Percentiles rank a stretch among this genome's conserved stretches.
Conservation (phyloP, 257 asterid genomes). For the Solanum chilense region DNA sequence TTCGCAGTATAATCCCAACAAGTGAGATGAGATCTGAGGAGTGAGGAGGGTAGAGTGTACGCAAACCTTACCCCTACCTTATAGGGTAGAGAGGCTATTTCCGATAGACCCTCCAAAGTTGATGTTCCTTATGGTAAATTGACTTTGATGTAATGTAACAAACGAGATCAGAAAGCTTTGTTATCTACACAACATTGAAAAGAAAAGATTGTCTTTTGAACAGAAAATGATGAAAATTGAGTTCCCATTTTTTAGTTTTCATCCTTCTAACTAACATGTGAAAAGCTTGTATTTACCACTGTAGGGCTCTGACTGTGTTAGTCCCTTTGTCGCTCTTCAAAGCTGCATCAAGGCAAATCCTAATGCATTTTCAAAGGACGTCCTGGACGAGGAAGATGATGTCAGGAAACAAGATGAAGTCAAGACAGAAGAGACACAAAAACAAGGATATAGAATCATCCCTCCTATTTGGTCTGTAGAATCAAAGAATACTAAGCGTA, state of each 20-base stretch:
- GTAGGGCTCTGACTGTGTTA: slow-evolving; percentile 69
- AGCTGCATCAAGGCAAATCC: slow-evolving; percentile 76
- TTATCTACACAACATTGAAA: not conserved
- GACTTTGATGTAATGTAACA: not conserved
- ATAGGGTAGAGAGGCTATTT: not conserved
- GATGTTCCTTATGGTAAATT: not conserved
- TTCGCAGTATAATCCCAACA: not conserved
- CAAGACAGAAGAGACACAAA: slow-evolving; percentile 22
- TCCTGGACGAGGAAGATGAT: slow-evolving; percentile 39
- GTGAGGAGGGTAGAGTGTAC: not conserved
- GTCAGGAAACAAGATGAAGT: not conserved
- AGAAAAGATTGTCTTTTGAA: not conserved
- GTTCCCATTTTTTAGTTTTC: not conserved
- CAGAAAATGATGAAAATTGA: not conserved
- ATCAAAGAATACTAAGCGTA: slow-evolving; percentile 24
- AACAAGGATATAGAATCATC: slow-evolving; percentile 23
- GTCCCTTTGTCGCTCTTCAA: slow-evolving; percentile 81
- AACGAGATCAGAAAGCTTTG: not conserved
- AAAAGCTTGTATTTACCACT: not conserved
- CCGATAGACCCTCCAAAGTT: not conserved
- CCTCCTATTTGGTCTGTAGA: slow-evolving; percentile 73
- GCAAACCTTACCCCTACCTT: not conserved
- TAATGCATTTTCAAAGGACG: slow-evolving; percentile 64
- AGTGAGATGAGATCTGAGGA: not conserved
- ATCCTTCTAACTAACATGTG: not conserved